phyloP scores from a whole-genome alignment of 176 grass and related monocot species.

The Alloteropsis semialata region DNA sequence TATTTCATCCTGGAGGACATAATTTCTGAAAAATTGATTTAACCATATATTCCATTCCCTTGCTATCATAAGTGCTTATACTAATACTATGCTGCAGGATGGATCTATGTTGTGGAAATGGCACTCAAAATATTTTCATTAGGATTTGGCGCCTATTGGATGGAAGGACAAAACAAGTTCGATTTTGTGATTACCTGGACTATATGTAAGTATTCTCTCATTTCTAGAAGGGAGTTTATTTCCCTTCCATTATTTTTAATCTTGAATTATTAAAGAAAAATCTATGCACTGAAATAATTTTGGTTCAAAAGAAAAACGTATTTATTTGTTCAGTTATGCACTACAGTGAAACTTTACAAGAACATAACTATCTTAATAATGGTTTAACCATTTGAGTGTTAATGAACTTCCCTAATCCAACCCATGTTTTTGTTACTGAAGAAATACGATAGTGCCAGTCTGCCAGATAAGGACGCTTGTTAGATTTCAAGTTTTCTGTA shows the following conservation, averaged over 20 bases:
- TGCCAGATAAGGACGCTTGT: slow-evolving; percentile 6
- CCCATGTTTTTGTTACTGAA: slow-evolving; percentile 12
- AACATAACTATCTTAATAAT: not conserved
- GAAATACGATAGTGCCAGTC: slow-evolving; percentile 12
- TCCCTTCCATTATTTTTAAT: not conserved
- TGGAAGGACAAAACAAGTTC: slow-evolving; percentile 95
- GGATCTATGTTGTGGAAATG: slow-evolving; percentile 96
- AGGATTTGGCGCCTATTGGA: slow-evolving; percentile 90
- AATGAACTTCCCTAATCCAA: not conserved
- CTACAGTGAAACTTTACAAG: not conserved
- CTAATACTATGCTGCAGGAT: slow-evolving; percentile 60
- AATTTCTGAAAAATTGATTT: slow-evolving; percentile 6
- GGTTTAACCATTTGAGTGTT: not conserved
- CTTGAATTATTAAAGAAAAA: not conserved
- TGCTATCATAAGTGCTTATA: slow-evolving; percentile 7
- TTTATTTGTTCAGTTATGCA: not conserved
- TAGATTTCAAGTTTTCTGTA: slow-evolving; percentile 14
- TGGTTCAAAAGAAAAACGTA: not conserved
- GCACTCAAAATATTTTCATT: slow-evolving; percentile 97
- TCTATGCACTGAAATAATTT: not conserved
- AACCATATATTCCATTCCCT: not conserved
- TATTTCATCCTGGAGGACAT: not conserved
- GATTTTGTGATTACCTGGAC: slow-evolving; percentile 97
- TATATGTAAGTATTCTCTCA: slow-evolving; percentile 66
- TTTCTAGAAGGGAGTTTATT: slow-evolving; percentile 14